Conservation (phyloP, 2,329 filamentous ascomycete genomes). For the Microsporum canis region DNA sequence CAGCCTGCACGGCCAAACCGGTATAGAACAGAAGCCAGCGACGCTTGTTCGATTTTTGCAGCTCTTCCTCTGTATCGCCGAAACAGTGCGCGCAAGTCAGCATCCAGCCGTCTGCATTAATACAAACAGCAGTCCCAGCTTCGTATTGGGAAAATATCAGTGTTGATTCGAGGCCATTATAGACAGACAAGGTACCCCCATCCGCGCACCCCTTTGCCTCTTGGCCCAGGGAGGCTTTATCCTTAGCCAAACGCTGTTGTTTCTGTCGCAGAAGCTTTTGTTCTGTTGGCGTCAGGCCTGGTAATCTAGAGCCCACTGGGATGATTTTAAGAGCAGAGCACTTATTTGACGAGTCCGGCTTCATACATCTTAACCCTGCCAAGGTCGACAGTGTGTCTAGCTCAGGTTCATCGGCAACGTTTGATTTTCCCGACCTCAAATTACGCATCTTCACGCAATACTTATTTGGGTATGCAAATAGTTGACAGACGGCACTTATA, state of each 20-base stretch:
- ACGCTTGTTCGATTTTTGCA: constrained; percentile 17
- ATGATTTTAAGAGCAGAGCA: not conserved
- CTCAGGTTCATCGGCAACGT: not conserved
- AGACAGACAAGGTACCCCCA: not conserved
- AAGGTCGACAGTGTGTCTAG: not conserved
- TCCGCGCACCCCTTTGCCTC: not conserved
- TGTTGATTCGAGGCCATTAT: constrained; percentile 7
- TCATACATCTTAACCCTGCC: not conserved
- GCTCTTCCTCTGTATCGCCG: constrained; percentile 32
- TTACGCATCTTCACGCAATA: not conserved
- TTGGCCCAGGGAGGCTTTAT: not conserved
- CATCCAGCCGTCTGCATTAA: constrained; percentile 35
- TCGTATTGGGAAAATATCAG: constrained; percentile 42
- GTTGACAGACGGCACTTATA: too few species aligned
- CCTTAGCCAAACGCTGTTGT: not conserved
- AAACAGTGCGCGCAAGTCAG: constrained; percentile 44
- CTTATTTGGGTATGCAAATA: too few species aligned
- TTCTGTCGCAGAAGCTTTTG: not conserved
- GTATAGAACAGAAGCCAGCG: constrained; percentile 38
- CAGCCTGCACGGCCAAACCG: constrained; percentile 31
- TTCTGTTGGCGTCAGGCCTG: not conserved
- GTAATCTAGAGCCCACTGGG: not conserved
- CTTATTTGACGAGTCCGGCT: not conserved
- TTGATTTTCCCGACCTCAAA: not conserved
- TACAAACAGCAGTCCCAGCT: constrained; percentile 43